Evolutionary conservation across 352 stramenopile genomes (phyloP), one percentile per base, ranked within the genome.

Genomic region (Halophytophthora polymorphica): DNA sequence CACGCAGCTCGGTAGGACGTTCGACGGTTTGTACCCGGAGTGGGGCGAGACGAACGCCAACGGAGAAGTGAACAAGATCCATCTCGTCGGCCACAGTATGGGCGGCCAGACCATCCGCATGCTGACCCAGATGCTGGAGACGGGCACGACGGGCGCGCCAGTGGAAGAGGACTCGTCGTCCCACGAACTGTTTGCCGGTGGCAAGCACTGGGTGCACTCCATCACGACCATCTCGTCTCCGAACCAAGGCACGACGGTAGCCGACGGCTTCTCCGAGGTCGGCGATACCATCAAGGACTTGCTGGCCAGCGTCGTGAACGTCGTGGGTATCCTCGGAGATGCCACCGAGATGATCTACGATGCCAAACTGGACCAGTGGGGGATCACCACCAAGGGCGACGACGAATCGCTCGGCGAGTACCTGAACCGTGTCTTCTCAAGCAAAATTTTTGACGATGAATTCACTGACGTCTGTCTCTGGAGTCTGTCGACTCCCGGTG

Each of bases 51-150:
- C 64, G 7, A 68, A 69, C n/a, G 55, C 41, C 1, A 61, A 79
- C 37, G 73, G 73, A 14, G 61, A 58, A 11, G 34, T 82, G 29
- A 81, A 87, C 50, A 86, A 84, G 47, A 54, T 90, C 7, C 79
- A 90, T 50, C 41, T 90, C 31, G 29, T 90, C 5, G 80, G 80
- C 15, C 80, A 88, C 74, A 84, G 69, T 29, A 90, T 90, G 80
- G 80, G 80, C 10, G 80, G 80, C 10, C 71, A 82, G 49, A 90
- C 77, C 17, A 75, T 86, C 14, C 74, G 80, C 15, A 90, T 87
- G 76, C 50, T 90, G 28, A 43, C 78, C 23, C 70, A 88, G 39
- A 38, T 90, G 31, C 68, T 90, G 3, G 57, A 64, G 23, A 72
- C 83, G 17, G 80, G 79, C n/a, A 71, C 50, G 1, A 67, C 48